Conservation (phyloP, 768 basidiomycete genomes). For the Vishniacozyma victoriae region DNA sequence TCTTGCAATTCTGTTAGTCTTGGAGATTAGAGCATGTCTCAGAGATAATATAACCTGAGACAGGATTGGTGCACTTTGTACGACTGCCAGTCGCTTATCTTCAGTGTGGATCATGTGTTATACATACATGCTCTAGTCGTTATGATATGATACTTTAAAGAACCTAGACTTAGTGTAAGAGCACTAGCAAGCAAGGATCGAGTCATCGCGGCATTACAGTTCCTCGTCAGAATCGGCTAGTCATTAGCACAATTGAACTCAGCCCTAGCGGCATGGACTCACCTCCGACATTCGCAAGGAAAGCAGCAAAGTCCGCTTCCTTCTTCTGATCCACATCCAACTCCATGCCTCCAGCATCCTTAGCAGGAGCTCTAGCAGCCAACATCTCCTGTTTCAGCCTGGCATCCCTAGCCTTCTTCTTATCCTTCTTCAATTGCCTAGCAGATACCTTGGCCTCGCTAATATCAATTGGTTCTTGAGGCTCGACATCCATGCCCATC, state of each 20-base stretch:
- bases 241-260: neutral
- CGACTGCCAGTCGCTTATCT: no score
- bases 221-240: conserved; percentile 26
- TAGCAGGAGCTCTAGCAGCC: conserved; percentile 1
- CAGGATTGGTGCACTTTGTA: no score
- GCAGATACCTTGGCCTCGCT: conserved; percentile 41
- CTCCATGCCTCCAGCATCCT: conserved; percentile 14
- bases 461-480: conserved; percentile 50
- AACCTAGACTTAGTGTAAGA: no score
- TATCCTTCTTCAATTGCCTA: conserved; percentile 50
- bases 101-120: no score
- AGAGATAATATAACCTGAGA: no score
- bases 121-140: no score
- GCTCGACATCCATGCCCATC: conserved; percentile 46
- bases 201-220: no score
- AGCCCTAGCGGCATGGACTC: conserved; percentile 9
- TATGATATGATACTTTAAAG: no score
- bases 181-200: no score
- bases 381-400: conserved; percentile 11
- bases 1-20: no score
- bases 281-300: conserved; percentile 40
- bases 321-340: conserved; percentile 23
- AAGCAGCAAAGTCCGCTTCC: conserved; percentile 40
- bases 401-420: conserved; percentile 36
- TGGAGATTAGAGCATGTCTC: no score